phyloP scores from a whole-genome alignment of 1,139 yeast species.

The Sugiyamaella paludigena region DNA sequence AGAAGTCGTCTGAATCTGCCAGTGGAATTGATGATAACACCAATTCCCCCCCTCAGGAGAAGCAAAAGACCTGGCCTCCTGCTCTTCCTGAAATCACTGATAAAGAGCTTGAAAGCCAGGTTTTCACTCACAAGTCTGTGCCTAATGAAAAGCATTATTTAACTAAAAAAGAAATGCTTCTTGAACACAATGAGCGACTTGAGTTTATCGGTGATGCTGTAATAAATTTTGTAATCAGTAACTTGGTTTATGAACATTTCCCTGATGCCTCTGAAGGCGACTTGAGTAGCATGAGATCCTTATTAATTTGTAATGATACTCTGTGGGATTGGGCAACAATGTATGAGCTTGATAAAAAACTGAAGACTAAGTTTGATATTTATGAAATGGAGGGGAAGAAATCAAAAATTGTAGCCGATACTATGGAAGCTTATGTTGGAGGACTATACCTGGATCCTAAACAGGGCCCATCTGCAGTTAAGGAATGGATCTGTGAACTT shows the following conservation, averaged over 20 bases:
- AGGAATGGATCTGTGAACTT: slow-evolving; percentile 59
- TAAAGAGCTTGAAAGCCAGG: slow-evolving; percentile 59
- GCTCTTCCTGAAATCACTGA: slow-evolving; percentile 65
- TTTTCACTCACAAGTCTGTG: slow-evolving; percentile 78
- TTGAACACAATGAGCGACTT: slow-evolving; percentile 79
- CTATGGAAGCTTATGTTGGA: slow-evolving; percentile 89
- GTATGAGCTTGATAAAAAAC: slow-evolving; percentile 65
- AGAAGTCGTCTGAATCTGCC: neutral
- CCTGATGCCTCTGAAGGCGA: slow-evolving; percentile 81
- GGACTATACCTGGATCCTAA: slow-evolving; percentile 64
- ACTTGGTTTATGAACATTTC: slow-evolving; percentile 60
- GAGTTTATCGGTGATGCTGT: slow-evolving; percentile 95
- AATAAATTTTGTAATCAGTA: slow-evolving; percentile 68
- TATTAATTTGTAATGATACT: slow-evolving; percentile 70
- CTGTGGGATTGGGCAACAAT: slow-evolving; percentile 66
- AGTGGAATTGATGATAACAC: neutral
- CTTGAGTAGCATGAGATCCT: slow-evolving; percentile 66
- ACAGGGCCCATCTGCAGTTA: slow-evolving; percentile 48
- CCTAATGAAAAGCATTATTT: slow-evolving; percentile 59
- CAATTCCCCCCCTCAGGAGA: neutral
- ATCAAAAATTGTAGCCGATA: slow-evolving; percentile 64
- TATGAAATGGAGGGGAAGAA: slow-evolving; percentile 29
- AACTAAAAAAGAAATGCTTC: slow-evolving; percentile 54
- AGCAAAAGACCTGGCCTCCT: slow-evolving; percentile 48
- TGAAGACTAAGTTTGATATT: slow-evolving; percentile 42